Evolutionary conservation across 2,329 filamentous ascomycete genomes (phyloP).

Genomic region (Xylariaceae sp.): DNA sequence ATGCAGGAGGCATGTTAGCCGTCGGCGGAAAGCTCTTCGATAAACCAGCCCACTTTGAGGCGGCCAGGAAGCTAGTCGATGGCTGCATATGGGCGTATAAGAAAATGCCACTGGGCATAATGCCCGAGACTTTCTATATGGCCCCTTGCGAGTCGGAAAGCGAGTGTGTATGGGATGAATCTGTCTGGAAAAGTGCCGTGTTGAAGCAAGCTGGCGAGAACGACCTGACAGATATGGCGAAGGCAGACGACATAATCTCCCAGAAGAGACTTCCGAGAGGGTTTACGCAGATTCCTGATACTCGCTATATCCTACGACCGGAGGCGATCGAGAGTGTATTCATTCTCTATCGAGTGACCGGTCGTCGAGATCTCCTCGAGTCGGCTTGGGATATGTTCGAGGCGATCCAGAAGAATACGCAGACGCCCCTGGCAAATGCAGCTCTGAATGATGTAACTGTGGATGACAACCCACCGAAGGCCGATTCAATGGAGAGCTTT

Average conservation of each 20-base stretch:
- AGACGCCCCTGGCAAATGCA: slow-evolving; percentile 31
- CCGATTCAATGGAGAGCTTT: slow-evolving; percentile 34
- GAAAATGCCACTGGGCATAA: slow-evolving; percentile 51
- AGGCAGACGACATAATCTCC: slow-evolving; percentile 23
- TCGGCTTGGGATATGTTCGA: slow-evolving; percentile 34
- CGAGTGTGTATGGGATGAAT: slow-evolving; percentile 36
- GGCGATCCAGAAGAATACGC: slow-evolving; percentile 29
- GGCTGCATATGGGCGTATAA: slow-evolving; percentile 57
- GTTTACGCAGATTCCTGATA: slow-evolving; percentile 28
- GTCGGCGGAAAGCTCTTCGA: slow-evolving; percentile 50
- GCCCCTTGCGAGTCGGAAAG: slow-evolving; percentile 40
- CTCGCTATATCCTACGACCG: slow-evolving; percentile 33
- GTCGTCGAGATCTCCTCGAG: slow-evolving; percentile 27
- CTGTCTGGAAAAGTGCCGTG: slow-evolving; percentile 32
- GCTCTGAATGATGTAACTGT: slow-evolving; percentile 32
- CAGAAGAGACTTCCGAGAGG: slow-evolving; percentile 28
- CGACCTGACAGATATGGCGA: slow-evolving; percentile 10
- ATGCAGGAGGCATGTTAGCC: slow-evolving; percentile 54
- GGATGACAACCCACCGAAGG: slow-evolving; percentile 12
- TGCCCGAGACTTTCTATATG: slow-evolving; percentile 54
- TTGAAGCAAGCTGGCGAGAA: slow-evolving; percentile 19
- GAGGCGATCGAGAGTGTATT: slow-evolving; percentile 38
- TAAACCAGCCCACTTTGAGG: slow-evolving; percentile 45
- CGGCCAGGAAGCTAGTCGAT: slow-evolving; percentile 49
- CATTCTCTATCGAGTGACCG: slow-evolving; percentile 32